Percentiles rank a stretch among this genome's conserved stretches.
These are phyloP conservation scores for Kwoniella sp. DNA, from an alignment of 768 basidiomycete genomes.

Conservation along the genomic window DNA sequence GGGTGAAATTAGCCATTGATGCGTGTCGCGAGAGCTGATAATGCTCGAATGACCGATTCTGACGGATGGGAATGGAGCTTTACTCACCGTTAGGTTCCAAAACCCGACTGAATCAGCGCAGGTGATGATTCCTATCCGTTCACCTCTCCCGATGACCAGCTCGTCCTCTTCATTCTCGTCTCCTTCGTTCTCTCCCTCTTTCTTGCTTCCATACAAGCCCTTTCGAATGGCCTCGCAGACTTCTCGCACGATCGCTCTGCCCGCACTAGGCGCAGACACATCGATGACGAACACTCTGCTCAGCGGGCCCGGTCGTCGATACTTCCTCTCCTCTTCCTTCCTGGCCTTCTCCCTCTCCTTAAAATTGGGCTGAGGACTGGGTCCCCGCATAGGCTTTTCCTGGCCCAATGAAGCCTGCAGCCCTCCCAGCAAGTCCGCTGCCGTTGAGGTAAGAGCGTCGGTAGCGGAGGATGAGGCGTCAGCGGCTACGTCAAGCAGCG, in stretches of 20 bases:
- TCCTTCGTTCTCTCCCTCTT: slow-evolving; percentile 51
- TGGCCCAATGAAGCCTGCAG: slow-evolving; percentile 46
- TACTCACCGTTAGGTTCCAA: slow-evolving; percentile 73
- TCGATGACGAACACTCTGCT: slow-evolving; percentile 86
- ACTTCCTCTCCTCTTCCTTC: slow-evolving; percentile 33
- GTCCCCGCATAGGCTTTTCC: slow-evolving; percentile 26
- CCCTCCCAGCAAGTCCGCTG: slow-evolving; percentile 45
- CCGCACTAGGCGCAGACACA: slow-evolving; percentile 69
- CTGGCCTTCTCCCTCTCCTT: slow-evolving; percentile 38
- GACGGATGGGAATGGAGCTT: neutral
- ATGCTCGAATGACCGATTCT: no score
- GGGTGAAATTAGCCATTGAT: neutral
- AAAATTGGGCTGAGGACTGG: slow-evolving; percentile 32
- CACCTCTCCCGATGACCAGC: slow-evolving; percentile 31
- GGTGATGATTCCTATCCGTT: slow-evolving; percentile 72
- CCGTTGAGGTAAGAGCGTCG: slow-evolving; percentile 48
- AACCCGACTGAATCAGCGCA: slow-evolving; percentile 82
- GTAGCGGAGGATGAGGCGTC: slow-evolving; percentile 56
- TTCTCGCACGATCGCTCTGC: slow-evolving; percentile 69
- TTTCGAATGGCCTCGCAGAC: slow-evolving; percentile 68
- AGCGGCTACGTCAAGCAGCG: slow-evolving; percentile 56
- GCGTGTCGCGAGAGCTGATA: no score
- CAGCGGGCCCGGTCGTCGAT: slow-evolving; percentile 61
- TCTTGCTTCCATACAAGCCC: slow-evolving; percentile 66
- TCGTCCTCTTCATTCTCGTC: slow-evolving; percentile 55